Conservation (phyloP, 2,329 filamentous ascomycete species). For the Epichloe elymi region DNA sequence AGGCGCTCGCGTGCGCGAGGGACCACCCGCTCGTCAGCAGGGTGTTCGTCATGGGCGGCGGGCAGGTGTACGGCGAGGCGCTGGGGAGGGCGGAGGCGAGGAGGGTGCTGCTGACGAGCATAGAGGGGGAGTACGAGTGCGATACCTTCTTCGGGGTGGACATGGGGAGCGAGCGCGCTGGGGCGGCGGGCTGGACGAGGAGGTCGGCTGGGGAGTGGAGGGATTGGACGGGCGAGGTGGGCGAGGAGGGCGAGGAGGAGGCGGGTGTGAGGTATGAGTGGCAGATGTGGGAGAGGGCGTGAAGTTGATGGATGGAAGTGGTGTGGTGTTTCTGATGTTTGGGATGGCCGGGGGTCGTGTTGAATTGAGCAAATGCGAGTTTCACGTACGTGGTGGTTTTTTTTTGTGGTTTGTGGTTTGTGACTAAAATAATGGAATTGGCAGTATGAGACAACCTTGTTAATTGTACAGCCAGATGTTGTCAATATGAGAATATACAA, state of each 20-base stretch:
- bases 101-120: constrained; percentile 56
- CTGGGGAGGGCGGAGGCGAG: constrained; percentile 44
- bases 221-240: constrained; percentile 48
- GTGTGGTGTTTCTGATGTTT: too few species aligned
- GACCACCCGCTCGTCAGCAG: constrained; percentile 32
- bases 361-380: too few species aligned
- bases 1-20: constrained; percentile 38
- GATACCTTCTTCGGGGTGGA: constrained; percentile 61
- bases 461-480: background rate
- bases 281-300: constrained; percentile 56
- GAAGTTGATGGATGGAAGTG: background rate
- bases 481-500: background rate
- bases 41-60: constrained; percentile 82
- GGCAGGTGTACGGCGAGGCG: constrained; percentile 67
- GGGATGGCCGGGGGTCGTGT: too few species aligned
- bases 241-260: constrained; percentile 34
- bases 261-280: constrained; percentile 54
- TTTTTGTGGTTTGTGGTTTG: background rate
- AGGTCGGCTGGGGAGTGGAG: constrained; percentile 31
- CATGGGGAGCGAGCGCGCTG: constrained; percentile 32
- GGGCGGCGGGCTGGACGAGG: constrained; percentile 51
- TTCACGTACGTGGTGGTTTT: background rate
- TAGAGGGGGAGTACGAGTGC: constrained; percentile 58
- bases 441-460: background rate
- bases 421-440: too few species aligned